A percentile compares a stretch with the other conserved stretches of the same genome.
phyloP scores from a whole-genome alignment of 345 rosid genomes.

The Populus deltoides region DNA sequence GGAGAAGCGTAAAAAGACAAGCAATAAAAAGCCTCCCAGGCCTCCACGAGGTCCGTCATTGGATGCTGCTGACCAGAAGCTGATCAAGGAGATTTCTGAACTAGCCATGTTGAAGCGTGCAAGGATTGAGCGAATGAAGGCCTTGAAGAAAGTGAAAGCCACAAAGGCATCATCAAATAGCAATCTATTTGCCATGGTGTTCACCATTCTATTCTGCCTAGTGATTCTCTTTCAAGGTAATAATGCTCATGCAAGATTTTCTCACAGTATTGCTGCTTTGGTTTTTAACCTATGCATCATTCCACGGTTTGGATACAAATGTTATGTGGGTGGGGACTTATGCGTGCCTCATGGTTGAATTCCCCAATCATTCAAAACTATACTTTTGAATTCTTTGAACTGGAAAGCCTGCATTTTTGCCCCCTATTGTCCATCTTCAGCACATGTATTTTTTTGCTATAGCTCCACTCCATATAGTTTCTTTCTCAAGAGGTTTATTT shows the following conservation, averaged over 20 bases:
- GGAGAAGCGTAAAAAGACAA: slow-evolving; percentile 39
- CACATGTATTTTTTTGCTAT: background rate
- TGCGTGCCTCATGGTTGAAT: background rate
- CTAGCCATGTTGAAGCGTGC: slow-evolving; percentile 84
- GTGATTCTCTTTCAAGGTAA: slow-evolving; percentile 42
- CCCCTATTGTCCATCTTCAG: background rate
- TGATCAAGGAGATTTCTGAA: slow-evolving; percentile 76
- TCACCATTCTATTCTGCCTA: slow-evolving; percentile 59
- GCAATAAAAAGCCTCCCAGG: slow-evolving; percentile 85
- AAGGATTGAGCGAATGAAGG: slow-evolving; percentile 73
- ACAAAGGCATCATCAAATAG: slow-evolving; percentile 54
- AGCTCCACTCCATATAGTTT: background rate
- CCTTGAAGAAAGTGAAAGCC: slow-evolving; percentile 73
- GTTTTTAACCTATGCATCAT: background rate
- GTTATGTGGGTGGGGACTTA: background rate
- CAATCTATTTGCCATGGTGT: slow-evolving; percentile 52
- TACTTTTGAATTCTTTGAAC: background rate
- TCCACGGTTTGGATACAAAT: background rate
- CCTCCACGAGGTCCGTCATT: slow-evolving; percentile 85
- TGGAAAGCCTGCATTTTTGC: background rate
- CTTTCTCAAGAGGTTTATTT: too few species aligned
- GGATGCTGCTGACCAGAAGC: slow-evolving; percentile 79
- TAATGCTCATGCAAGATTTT: background rate
- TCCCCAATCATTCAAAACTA: background rate
- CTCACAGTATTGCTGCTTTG: background rate